Evolutionary conservation across 2,329 filamentous ascomycete genomes (phyloP).

Genomic region (Penicillium sp.): DNA sequence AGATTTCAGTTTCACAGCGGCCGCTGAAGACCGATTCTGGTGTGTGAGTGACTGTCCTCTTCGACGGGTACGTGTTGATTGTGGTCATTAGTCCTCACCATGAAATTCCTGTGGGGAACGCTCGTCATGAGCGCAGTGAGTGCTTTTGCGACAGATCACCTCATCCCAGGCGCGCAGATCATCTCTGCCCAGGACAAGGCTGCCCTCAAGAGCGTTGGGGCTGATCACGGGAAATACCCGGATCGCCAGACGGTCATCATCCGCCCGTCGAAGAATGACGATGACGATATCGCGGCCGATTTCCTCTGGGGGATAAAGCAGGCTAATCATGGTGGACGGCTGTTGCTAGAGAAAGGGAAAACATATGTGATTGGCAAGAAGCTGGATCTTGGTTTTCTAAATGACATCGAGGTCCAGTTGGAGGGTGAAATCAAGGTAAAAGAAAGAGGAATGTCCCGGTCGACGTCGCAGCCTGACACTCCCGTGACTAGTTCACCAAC

Average conservation of each 20-base stretch:
- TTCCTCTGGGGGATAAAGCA: slow-evolving; percentile 55
- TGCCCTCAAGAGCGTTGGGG: slow-evolving; percentile 23
- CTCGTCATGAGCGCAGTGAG: slow-evolving; percentile 22
- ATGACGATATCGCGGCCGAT: slow-evolving; percentile 56
- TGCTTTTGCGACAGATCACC: slow-evolving; percentile 17
- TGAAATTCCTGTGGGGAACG: slow-evolving; percentile 30
- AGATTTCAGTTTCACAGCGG: no score
- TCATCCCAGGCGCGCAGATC: slow-evolving; percentile 26
- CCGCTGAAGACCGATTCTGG: background rate
- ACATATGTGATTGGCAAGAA: slow-evolving; percentile 60
- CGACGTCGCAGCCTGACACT: background rate
- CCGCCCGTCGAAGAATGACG: slow-evolving; percentile 52
- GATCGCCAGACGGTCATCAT: slow-evolving; percentile 51
- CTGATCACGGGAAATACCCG: slow-evolving; percentile 24
- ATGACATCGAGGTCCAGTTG: slow-evolving; percentile 57
- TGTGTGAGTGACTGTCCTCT: no score
- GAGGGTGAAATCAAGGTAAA: slow-evolving; percentile 55
- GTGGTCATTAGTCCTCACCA: no score
- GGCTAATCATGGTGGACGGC: slow-evolving; percentile 59
- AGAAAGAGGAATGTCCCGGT: background rate
- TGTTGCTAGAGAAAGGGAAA: slow-evolving; percentile 54
- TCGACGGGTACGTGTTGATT: no score
- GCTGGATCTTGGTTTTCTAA: slow-evolving; percentile 57
- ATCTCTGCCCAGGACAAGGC: slow-evolving; percentile 23
- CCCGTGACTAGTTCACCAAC: slow-evolving; percentile 42